phyloP scores from a whole-genome alignment of 352 stramenopile species.

The Peronospora belbahrii region DNA sequence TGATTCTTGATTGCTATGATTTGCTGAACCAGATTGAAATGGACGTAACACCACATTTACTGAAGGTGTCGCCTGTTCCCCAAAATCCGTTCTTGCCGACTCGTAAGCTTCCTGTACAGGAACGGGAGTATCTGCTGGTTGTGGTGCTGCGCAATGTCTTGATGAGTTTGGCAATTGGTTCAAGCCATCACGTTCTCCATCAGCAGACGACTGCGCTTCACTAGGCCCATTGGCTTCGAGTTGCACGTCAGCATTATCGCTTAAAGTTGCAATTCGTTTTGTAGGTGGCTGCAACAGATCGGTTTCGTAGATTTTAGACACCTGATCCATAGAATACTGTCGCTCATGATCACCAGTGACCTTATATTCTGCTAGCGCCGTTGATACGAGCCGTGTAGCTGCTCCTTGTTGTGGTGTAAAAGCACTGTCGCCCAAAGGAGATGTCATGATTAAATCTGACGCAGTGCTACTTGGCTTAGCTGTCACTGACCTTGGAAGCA shows the following conservation, averaged over 20 bases:
- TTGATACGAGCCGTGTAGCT: background rate
- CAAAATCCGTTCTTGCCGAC: background rate
- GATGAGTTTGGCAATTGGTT: background rate
- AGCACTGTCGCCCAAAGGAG: background rate
- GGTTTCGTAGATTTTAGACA: background rate
- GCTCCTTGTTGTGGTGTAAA: background rate
- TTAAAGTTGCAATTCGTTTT: conserved; percentile 2
- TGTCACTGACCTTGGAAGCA: background rate
- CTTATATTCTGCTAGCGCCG: background rate
- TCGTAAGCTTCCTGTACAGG: background rate
- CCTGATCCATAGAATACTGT: conserved; percentile 1
- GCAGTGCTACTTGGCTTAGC: background rate
- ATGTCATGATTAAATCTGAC: background rate
- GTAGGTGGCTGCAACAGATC: conserved; percentile 4
- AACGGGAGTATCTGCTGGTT: background rate
- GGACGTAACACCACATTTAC: background rate
- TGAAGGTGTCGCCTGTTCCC: background rate
- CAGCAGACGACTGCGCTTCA: background rate
- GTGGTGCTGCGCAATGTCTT: background rate
- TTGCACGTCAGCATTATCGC: background rate
- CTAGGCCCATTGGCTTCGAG: background rate
- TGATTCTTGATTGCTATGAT: background rate
- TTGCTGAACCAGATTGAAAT: background rate
- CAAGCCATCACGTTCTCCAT: background rate
- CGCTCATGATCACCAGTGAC: conserved; percentile 5